phyloP scores from a whole-genome alignment of 2,329 filamentous ascomycete species.

The Fonsecaea pugnacius region DNA sequence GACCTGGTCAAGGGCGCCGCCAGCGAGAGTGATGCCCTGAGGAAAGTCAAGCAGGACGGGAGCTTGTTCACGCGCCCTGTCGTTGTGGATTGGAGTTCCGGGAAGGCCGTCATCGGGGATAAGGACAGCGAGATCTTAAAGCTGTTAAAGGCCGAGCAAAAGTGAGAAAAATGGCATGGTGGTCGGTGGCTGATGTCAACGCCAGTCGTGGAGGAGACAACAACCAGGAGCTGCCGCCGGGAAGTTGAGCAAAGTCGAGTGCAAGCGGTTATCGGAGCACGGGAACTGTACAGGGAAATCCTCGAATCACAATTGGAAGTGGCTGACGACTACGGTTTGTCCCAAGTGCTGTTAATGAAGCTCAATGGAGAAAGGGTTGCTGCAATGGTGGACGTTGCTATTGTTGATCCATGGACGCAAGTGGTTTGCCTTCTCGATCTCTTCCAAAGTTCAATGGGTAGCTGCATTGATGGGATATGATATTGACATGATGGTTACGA shows the following conservation, averaged over 20 bases:
- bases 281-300: neutral
- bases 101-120: conserved; percentile 74
- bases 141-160: conserved; percentile 61
- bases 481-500: neutral
- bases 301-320: neutral
- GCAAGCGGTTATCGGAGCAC: neutral
- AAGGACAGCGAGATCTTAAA: conserved; percentile 88
- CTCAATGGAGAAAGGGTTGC: neutral
- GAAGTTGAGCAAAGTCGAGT: neutral
- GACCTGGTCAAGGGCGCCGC: conserved; percentile 76
- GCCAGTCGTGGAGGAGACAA: neutral
- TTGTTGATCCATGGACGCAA: neutral
- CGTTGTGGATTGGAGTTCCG: conserved; percentile 95
- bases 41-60: conserved; percentile 71
- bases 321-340: neutral
- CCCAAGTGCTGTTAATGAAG: neutral
- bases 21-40: conserved; percentile 76
- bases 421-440: neutral
- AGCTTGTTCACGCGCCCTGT: conserved; percentile 75
- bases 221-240: neutral
- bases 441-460: neutral
- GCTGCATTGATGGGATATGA: neutral
- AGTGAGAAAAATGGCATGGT: neutral
- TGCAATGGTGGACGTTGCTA: neutral
- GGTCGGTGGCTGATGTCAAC: neutral